These are phyloP conservation scores for Eucalyptus erythrocorys DNA, from an alignment of 345 rosid genomes.

Conservation along the genomic window DNA sequence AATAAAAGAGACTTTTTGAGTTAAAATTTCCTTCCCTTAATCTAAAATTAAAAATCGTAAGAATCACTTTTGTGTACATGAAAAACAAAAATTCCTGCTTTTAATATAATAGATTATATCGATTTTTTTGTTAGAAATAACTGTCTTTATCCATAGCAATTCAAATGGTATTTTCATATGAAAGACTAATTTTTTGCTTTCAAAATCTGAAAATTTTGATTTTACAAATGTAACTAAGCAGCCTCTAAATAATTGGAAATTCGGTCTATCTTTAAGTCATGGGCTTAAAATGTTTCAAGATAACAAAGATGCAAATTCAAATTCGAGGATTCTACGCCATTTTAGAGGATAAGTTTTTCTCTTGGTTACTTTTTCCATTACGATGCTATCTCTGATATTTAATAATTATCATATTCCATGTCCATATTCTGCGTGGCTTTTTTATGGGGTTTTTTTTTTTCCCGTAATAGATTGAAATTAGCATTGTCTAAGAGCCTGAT, in stretches of 20 bases:
- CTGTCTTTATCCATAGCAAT: not conserved
- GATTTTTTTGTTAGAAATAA: not conserved
- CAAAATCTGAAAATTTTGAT: not conserved
- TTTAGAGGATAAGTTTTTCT: not conserved
- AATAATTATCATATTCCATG: not conserved
- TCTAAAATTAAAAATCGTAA: not conserved
- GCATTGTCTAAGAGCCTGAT: too few relatives aligned
- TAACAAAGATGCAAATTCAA: not conserved
- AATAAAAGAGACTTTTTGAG: not conserved
- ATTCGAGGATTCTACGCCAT: not conserved
- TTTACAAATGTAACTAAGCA: too few relatives aligned
- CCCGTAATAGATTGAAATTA: too few relatives aligned
- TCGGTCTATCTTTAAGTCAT: too few relatives aligned
- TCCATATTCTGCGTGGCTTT: not conserved
- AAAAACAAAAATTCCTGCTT: not conserved
- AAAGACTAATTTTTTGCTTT: not conserved
- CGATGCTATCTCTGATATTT: not conserved
- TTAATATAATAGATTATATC: not conserved
- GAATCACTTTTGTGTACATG: not conserved
- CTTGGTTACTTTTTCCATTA: too few relatives aligned
- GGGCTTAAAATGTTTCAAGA: not conserved
- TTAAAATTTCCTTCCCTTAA: not conserved
- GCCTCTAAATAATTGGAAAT: not conserved
- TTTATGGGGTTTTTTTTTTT: not conserved
- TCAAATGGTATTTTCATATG: not conserved